Percentiles rank a stretch among this genome's conserved stretches.
phyloP scores from a whole-genome alignment of 495 filamentous ascomycete genomes.

The Xylaria flabelliformis region DNA sequence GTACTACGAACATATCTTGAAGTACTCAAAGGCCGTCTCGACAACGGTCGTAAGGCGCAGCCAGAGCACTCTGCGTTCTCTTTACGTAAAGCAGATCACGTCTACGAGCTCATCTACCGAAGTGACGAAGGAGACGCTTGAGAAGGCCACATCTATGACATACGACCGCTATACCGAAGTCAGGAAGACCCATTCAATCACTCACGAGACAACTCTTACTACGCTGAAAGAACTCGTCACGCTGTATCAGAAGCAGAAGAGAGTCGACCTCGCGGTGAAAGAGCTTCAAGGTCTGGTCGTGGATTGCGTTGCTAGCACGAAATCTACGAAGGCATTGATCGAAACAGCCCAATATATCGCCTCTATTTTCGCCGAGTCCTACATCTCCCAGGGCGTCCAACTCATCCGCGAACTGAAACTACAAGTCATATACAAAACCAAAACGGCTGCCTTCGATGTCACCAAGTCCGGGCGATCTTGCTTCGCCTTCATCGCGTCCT shows the following conservation, averaged over 20 bases:
- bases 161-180: slow-evolving; percentile 17
- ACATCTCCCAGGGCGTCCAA: slow-evolving; percentile 20
- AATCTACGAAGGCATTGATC: slow-evolving; percentile 11
- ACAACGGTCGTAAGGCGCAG: slow-evolving; percentile 9
- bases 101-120: background rate
- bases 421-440: slow-evolving; percentile 16
- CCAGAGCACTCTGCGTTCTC: slow-evolving; percentile 18
- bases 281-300: slow-evolving; percentile 17
- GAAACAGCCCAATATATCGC: slow-evolving; percentile 19
- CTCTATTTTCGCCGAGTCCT: slow-evolving; percentile 19
- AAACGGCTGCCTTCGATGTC: slow-evolving; percentile 14
- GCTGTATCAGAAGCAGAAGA: slow-evolving; percentile 16
- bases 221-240: slow-evolving; percentile 15
- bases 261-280: slow-evolving; percentile 17
- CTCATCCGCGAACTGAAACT: slow-evolving; percentile 19
- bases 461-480: slow-evolving; percentile 16
- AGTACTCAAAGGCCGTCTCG: slow-evolving; percentile 18
- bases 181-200: slow-evolving; percentile 6
- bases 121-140: slow-evolving; percentile 22
- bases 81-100: slow-evolving; percentile 20
- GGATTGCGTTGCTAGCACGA: background rate
- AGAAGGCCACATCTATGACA: slow-evolving; percentile 20
- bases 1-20: slow-evolving; percentile 19
- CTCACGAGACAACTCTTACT: slow-evolving; percentile 18
- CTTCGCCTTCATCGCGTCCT: slow-evolving; percentile 22